A percentile compares a stretch with the other conserved stretches of the same genome.
Evolutionary conservation across 1,284 basidiomycete species (phyloP).

Genomic region (Schizophyllum commune): DNA sequence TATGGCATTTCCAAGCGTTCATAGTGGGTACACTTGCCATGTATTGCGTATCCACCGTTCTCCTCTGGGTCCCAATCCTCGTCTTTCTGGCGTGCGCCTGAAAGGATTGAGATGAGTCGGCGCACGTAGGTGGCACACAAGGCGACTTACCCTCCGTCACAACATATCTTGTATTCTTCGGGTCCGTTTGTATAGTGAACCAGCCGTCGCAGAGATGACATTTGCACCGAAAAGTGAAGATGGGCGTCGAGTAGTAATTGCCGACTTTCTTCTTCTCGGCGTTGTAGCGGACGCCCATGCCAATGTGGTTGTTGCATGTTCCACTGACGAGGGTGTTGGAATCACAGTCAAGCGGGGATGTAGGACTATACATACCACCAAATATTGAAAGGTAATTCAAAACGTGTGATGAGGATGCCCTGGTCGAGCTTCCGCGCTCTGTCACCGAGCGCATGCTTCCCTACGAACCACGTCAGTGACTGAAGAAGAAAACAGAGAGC

Average conservation of each 20-base stretch:
- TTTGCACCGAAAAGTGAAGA: constrained; percentile 94
- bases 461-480: constrained; percentile 32
- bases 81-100: constrained; percentile 85
- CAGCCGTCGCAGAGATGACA: constrained; percentile 89
- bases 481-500: constrained; percentile 7
- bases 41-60: constrained; percentile 86
- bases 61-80: constrained; percentile 96
- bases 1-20: neutral
- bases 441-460: constrained; percentile 91
- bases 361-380: constrained; percentile 73
- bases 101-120: constrained; percentile 91
- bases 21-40: constrained; percentile 43
- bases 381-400: constrained; percentile 94
- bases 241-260: constrained; percentile 91
- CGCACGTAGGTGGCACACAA: neutral
- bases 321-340: constrained; percentile 38
- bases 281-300: constrained; percentile 97
- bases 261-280: constrained; percentile 97
- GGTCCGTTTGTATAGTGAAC: constrained; percentile 98
- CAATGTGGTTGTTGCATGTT: constrained; percentile 89
- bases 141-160: neutral
- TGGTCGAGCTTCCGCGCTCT: constrained; percentile 89
- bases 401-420: constrained; percentile 89
- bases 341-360: neutral
- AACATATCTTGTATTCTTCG: constrained; percentile 41